Base-by-base conservation (phyloP, 2,329 filamentous ascomycete genomes). In the Exutisphaerella laricina region DNA sequence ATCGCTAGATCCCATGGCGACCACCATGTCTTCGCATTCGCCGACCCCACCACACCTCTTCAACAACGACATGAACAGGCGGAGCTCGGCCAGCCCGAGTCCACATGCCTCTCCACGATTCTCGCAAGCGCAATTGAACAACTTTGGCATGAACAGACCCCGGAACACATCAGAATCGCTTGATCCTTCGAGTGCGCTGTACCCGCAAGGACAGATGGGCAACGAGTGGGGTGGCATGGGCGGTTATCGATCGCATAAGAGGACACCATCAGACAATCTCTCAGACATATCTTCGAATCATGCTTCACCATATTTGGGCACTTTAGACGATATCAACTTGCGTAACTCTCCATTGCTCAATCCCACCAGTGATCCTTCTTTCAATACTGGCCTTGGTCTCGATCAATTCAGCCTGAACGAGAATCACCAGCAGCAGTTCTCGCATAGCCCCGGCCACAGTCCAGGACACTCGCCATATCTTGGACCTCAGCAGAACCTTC, bases 251-350 rank as follows among this genome's bases (percentile, higher is more conserved):
- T 74, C 78, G n/a, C 90, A 96, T 62, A 78, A 88, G 55, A 80
- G 89, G 58, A 82, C 79, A 26, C 85, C 87, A 1, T 96, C 89
- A n/a, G 90, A 96, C 53, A 67, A 70, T 56, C 88, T 84, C 58
- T 95, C 88, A 2, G 90, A 96, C 54, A 82, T 95, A 4, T 95
- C 79, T 2, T 70, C 83, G 13, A 85, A 82, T 12, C 82, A 85
- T 16, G 85, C 82, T 17, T 96, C 90, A 13, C 90, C 90, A 3
- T 88, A 87, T 59, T 68, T 95, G 44, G 77, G 77, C 20, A 84
- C 84, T 54, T 76, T 84, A 47, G 89, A 96, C 57, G 79, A 72
- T 50, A 94, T 94, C 58, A 72, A 85, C 25, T 70, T 79, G 49
- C 75, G 83, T 43, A 82, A 86, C 47, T 96, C 89, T 5, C 90